Evolutionary conservation across 2,329 filamentous ascomycete genomes (phyloP).

Genomic region (Diatrype stigma): DNA sequence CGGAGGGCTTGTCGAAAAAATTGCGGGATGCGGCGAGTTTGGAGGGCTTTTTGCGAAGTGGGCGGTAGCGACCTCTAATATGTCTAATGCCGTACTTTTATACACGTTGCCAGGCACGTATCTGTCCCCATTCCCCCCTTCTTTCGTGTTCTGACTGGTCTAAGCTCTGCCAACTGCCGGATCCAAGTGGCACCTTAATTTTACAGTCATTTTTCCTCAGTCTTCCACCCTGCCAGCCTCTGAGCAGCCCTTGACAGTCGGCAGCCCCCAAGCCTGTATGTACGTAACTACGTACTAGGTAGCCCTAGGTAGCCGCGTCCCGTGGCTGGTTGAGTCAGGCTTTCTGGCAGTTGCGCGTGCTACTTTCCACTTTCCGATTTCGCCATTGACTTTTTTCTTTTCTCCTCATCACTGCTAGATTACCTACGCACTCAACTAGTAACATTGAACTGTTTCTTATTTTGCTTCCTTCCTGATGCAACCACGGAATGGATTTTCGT

Average conservation of each 20-base stretch:
- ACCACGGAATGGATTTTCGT: too few species aligned
- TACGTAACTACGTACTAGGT: not conserved
- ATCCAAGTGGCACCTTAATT: not conserved
- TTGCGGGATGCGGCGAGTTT: slow-evolving; percentile 11
- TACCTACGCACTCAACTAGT: too few species aligned
- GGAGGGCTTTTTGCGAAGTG: slow-evolving; percentile 15
- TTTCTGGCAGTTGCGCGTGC: too few species aligned
- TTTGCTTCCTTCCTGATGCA: too few species aligned
- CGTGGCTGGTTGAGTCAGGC: not conserved
- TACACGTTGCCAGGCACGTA: slow-evolving; percentile 4
- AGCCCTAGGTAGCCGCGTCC: not conserved
- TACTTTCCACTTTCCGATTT: too few species aligned
- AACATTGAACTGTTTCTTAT: too few species aligned
- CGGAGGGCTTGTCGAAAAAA: slow-evolving; percentile 4
- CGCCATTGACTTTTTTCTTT: too few species aligned
- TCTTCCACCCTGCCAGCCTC: not conserved
- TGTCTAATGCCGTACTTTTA: slow-evolving; percentile 10
- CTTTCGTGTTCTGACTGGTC: not conserved
- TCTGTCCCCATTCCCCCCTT: not conserved
- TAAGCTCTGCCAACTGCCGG: slow-evolving; percentile 1
- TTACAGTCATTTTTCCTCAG: not conserved
- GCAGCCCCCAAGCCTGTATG: not conserved
- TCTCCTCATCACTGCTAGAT: too few species aligned
- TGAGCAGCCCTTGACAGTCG: not conserved
- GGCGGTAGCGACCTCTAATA: slow-evolving; percentile 15